phyloP scores from a whole-genome alignment of 768 basidiomycete species.

The Daedaleopsis nitida region DNA sequence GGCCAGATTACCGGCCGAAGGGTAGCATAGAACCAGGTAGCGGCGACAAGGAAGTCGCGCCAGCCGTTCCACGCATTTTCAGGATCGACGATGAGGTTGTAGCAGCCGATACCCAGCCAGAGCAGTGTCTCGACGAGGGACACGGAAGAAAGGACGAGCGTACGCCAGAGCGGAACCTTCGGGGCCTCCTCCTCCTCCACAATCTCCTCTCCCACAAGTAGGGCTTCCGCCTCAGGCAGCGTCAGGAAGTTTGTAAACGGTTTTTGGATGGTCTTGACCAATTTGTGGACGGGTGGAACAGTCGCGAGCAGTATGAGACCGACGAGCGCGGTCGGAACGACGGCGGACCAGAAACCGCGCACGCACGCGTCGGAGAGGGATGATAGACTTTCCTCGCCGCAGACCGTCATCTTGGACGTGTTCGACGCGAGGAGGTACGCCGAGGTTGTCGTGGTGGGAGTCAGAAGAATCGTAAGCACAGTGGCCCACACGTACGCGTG shows the following conservation, averaged over 20 bases:
- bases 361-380: slow-evolving; percentile 29
- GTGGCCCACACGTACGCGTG: too few species aligned
- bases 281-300: slow-evolving; percentile 16
- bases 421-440: not conserved
- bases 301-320: slow-evolving; percentile 18
- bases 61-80: slow-evolving; percentile 36
- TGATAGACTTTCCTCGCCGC: slow-evolving; percentile 7
- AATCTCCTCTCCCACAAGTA: slow-evolving; percentile 15
- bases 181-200: slow-evolving; percentile 6
- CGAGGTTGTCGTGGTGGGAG: not conserved
- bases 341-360: slow-evolving; percentile 30
- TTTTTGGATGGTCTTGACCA: slow-evolving; percentile 7
- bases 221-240: slow-evolving; percentile 31
- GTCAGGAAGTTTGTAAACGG: slow-evolving; percentile 30
- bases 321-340: slow-evolving; percentile 29
- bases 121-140: slow-evolving; percentile 57
- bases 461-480: not conserved
- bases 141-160: slow-evolving; percentile 54
- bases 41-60: slow-evolving; percentile 49
- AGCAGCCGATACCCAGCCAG: slow-evolving; percentile 66
- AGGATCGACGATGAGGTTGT: slow-evolving; percentile 41
- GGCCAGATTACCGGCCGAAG: slow-evolving; percentile 55
- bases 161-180: slow-evolving; percentile 57
- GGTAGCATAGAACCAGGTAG: slow-evolving; percentile 69
- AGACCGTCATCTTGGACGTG: slow-evolving; percentile 10